A percentile compares a stretch with the other conserved stretches of the same genome.
phyloP scores from a whole-genome alignment of 176 grass and related monocot genomes.

The Zoysia pacifica region DNA sequence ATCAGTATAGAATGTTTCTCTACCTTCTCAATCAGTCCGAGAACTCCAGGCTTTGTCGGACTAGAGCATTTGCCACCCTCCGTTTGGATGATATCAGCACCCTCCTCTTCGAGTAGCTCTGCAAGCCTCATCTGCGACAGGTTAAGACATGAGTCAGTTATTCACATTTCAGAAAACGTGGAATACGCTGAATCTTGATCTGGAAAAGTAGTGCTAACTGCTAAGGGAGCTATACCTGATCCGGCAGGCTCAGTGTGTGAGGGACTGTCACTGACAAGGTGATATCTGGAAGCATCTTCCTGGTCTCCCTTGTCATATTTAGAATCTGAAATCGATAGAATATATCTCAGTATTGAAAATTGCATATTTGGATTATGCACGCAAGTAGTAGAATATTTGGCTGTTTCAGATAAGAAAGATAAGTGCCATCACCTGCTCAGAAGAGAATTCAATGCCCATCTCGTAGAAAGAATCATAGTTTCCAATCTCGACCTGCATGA shows the following conservation, averaged over 20 bases:
- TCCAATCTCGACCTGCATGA: constrained; percentile 86
- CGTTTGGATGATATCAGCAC: constrained; percentile 85
- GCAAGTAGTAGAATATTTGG: not conserved
- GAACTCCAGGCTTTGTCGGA: constrained; percentile 75
- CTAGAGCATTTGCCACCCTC: constrained; percentile 89
- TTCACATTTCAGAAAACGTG: not conserved
- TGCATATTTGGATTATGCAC: not conserved
- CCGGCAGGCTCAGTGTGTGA: constrained; percentile 78
- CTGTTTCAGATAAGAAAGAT: not conserved
- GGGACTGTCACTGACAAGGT: constrained; percentile 91
- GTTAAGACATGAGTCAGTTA: not conserved
- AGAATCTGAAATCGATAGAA: constrained; percentile 61
- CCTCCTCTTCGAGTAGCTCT: constrained; percentile 86
- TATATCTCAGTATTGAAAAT: not conserved
- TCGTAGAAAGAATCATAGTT: constrained; percentile 97
- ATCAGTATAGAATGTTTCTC: not conserved
- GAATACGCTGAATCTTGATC: not conserved
- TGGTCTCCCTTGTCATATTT: constrained; percentile 77
- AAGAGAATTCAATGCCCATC: constrained; percentile 67
- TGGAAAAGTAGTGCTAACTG: not conserved
- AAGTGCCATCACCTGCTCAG: constrained; percentile 50
- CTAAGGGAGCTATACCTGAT: constrained; percentile 66
- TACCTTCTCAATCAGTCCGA: constrained; percentile 95
- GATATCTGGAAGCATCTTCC: constrained; percentile 72
- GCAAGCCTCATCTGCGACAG: constrained; percentile 68